Percentiles rank a stretch among this genome's conserved stretches.
Evolutionary conservation across 352 stramenopile species (phyloP).

Genomic region (Thraustotheca clavata): DNA sequence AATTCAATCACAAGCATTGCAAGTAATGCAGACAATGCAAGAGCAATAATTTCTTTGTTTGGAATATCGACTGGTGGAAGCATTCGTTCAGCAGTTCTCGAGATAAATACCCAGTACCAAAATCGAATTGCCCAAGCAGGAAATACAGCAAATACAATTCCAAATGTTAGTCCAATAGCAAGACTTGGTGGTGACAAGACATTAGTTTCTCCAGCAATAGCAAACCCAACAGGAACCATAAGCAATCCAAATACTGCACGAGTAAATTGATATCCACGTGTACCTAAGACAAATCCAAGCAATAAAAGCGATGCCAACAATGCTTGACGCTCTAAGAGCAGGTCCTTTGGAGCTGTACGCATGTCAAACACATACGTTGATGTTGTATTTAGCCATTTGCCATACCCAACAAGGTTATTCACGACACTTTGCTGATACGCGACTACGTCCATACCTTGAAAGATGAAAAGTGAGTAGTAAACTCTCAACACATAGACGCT

Average conservation of each 20-base stretch:
- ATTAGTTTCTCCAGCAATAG: not conserved
- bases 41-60: not conserved
- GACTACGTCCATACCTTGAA: no score
- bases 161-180: not conserved
- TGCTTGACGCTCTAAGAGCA: not conserved
- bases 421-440: not conserved
- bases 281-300: not conserved
- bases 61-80: not conserved
- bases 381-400: not conserved
- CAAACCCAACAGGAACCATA: not conserved
- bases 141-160: not conserved
- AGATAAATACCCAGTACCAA: not conserved
- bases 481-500: no score
- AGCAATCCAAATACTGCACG: not conserved
- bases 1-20: not conserved
- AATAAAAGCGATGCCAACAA: not conserved
- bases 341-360: not conserved
- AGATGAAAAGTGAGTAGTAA: no score
- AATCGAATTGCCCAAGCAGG: not conserved
- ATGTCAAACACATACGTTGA: not conserved
- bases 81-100: not conserved
- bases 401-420: not conserved
- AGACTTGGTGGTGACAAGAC: not conserved
- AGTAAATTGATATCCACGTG: not conserved
- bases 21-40: not conserved